A percentile compares a stretch with the other conserved stretches of the same genome.
These are phyloP conservation scores for Ascocoryne sarcoides DNA, from an alignment of 2,329 filamentous ascomycete genomes.

Conservation along the genomic window DNA sequence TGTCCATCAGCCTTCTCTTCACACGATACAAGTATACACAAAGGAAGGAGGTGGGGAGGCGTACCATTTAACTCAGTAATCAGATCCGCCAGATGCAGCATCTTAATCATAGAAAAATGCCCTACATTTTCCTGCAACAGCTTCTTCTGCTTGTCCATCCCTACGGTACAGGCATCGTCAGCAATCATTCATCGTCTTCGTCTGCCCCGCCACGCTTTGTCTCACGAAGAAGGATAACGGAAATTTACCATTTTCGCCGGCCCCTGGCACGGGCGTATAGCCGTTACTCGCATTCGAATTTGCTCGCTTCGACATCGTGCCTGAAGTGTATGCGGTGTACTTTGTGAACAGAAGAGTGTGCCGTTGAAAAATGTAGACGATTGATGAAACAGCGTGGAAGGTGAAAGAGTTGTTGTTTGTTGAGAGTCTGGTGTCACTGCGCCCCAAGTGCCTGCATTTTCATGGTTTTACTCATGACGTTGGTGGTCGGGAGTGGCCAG, in stretches of 20 bases:
- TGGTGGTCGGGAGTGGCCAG: background rate
- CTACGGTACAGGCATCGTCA: slow-evolving; percentile 30
- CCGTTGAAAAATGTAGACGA: too few relatives aligned
- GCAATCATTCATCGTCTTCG: background rate
- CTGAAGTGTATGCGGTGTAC: too few relatives aligned
- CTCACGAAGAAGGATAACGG: background rate
- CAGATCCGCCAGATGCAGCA: slow-evolving; percentile 71
- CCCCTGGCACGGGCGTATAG: background rate
- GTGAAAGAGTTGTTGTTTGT: background rate
- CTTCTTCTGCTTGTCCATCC: slow-evolving; percentile 66
- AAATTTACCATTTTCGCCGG: background rate
- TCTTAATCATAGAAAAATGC: slow-evolving; percentile 62
- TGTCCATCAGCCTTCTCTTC: background rate
- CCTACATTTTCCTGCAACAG: slow-evolving; percentile 61
- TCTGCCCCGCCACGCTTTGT: background rate
- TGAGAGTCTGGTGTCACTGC: background rate
- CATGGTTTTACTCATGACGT: background rate
- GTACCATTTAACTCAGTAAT: slow-evolving; percentile 76
- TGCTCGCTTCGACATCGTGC: background rate
- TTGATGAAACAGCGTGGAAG: too few relatives aligned
- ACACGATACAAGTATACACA: background rate
- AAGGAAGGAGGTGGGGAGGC: slow-evolving; percentile 6
- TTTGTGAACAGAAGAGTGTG: too few relatives aligned
- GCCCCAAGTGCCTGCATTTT: background rate
- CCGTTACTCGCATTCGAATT: background rate